Evolutionary conservation across 441 rosid species (phyloP).

Genomic region (Syzygium malaccense): DNA sequence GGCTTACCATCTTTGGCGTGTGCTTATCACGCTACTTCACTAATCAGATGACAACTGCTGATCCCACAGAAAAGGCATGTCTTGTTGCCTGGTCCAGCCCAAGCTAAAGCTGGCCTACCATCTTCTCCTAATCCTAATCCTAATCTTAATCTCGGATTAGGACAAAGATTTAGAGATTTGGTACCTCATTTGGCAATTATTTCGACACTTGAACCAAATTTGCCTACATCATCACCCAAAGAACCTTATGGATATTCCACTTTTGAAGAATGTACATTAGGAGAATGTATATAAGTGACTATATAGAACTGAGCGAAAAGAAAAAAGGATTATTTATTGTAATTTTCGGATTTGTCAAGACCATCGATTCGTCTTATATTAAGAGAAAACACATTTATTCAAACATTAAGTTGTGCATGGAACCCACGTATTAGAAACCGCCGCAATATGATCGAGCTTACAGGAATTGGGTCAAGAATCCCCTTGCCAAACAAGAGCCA

Average conservation of each 20-base stretch:
- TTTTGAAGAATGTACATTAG: too few relatives aligned
- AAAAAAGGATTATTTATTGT: too few relatives aligned
- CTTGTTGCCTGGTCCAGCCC: neutral
- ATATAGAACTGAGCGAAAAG: too few relatives aligned
- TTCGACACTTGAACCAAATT: neutral
- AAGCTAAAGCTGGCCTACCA: neutral
- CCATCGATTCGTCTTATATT: too few relatives aligned
- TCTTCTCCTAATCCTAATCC: neutral
- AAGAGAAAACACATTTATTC: neutral
- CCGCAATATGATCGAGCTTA: neutral
- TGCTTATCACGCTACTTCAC: neutral
- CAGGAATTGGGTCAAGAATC: accelerated
- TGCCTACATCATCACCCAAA: too few relatives aligned
- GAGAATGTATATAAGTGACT: too few relatives aligned
- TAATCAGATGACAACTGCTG: neutral
- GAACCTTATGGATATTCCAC: too few relatives aligned
- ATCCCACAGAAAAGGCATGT: neutral
- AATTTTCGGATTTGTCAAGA: too few relatives aligned
- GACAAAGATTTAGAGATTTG: neutral
- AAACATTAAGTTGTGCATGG: too few relatives aligned
- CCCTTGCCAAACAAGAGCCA: accelerated
- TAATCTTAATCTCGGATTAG: neutral
- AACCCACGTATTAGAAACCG: accelerated
- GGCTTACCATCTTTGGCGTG: neutral
- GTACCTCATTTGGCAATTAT: neutral